Evolutionary conservation across 768 basidiomycete genomes (phyloP), one percentile per base, ranked within the genome.

Genomic region (Amanita inopinata): DNA sequence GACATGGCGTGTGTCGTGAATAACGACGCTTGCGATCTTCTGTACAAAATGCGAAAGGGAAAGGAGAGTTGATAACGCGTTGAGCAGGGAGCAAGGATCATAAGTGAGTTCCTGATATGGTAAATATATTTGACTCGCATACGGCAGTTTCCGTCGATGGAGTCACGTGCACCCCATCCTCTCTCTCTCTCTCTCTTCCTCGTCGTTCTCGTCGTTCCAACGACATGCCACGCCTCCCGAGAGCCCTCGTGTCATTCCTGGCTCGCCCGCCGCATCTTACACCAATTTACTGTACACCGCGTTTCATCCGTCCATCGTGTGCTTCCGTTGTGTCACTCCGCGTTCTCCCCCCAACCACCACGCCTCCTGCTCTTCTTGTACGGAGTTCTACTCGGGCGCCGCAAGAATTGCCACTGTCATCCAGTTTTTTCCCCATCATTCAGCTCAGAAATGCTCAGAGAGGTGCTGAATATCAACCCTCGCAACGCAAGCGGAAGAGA

Each of bases 391-490:
- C n/a, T n/a, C n/a, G n/a, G n/a, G n/a, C n/a, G n/a, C n/a, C n/a
- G n/a, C n/a, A n/a, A n/a, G n/a, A n/a, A n/a, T n/a, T n/a, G n/a
- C 47, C 51, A 14, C 51, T 53, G 49, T 36, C 50, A 28, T 53
- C 56, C n/a, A 46, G 42, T 46, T 33, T 25, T 32, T 27, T 48
- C 46, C 14, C 46, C 43, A 14, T 31, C 5, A 61, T 69, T 23
- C 77, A 81, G 51, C 62, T 73, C 30, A 80, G 91, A 5, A 79
- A 72, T 56, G 68, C 67, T 22, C 72, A 82, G 20, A 75, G 78
- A 33, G 93, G 93, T 33, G 74, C 78, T n/a, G 89, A 93, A 62
- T 98, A 97, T 54, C 93, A 97, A 58, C 93, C 93, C n/a, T 90
- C 86, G 0, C 91, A 94, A 61, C 74, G 92, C 31, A 87, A 86